Evolutionary conservation across 768 basidiomycete genomes (phyloP), one percentile per base, ranked within the genome.

Genomic region (Trametopsis cervina): DNA sequence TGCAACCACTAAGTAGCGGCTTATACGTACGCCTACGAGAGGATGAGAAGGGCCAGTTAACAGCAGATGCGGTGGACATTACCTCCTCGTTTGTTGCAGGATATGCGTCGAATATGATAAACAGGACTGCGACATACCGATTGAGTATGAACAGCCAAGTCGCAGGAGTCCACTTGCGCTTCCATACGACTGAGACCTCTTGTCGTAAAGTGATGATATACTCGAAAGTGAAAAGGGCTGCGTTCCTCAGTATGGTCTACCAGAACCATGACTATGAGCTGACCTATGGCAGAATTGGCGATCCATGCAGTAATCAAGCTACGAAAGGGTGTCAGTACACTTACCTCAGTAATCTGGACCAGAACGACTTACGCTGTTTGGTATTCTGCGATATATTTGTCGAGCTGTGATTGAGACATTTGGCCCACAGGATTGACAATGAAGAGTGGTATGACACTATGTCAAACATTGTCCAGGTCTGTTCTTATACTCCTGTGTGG

Each of bases 161-260:
- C 20, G 42, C 42, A 26, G 33, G 13, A 15, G 53, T 46, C 18
- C 44, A 42, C 17, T 48, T 46, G 1, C 23, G 18, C n/a, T 23
- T 23, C 52, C 57, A 54, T 4, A 56, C 39, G 13, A 46, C 33
- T 17, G 22, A 21, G 10, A 58, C 44, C 33, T 58, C 57, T 3
- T 44, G 25, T 20, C 47, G 46, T 9, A 58, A 36, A 1, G 57
- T 59, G 40, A 57, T 52, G 5, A 59, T 12, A n/a, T 51, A 42
- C 12, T 57, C 57, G 23, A 52, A 56, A 10, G 52, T 6, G 13
- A 52, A 17, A 7, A 58, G 49, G 0, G 49, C 55, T 57, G n/a
- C n/a, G 27, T 11, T 18, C 7, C 39, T 7, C 7, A 18, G 39
- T 7, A 18, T 9, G 10, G 39, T 22, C 9, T 6, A 40, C 9